Conservation (phyloP, 1,139 yeast genomes). For the Pichia sp. region DNA sequence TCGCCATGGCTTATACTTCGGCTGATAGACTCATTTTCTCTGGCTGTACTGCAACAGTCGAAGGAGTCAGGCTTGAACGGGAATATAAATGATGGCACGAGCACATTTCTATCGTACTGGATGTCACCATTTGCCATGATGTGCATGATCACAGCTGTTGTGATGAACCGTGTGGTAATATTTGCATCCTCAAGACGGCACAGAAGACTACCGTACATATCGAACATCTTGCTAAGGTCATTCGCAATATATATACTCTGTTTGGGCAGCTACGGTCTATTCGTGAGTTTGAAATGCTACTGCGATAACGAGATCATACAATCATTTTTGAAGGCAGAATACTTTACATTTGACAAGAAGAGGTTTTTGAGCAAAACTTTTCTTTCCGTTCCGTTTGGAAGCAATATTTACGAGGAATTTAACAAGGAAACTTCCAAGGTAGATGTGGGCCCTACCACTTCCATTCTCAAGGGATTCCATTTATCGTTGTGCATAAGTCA, state of each 20-base stretch:
- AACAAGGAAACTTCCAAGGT: constrained; percentile 1
- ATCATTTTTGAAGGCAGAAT: constrained; percentile 9
- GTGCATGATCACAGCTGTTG: constrained; percentile 61
- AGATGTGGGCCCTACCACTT: constrained; percentile 46
- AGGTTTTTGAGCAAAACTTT: constrained; percentile 17
- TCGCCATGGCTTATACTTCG: constrained; percentile 14
- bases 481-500: constrained; percentile 59
- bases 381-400: constrained; percentile 17
- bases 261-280: constrained; percentile 30
- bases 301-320: constrained; percentile 17
- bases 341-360: constrained; percentile 38
- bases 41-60: constrained; percentile 33
- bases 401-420: background rate
- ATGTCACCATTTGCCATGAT: constrained; percentile 47
- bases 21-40: constrained; percentile 27
- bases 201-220: constrained; percentile 31
- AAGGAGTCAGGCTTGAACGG: constrained; percentile 30
- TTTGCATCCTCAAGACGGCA: constrained; percentile 58
- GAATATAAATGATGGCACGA: constrained; percentile 27
- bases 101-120: constrained; percentile 35
- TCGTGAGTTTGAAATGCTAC: constrained; percentile 29
- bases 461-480: constrained; percentile 62
- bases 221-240: constrained; percentile 28
- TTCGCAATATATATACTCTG: constrained; percentile 31
- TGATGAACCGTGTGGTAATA: constrained; percentile 61